Conservation (phyloP, 2,329 filamentous ascomycete species). For the Aureobasidium subglaciale region DNA sequence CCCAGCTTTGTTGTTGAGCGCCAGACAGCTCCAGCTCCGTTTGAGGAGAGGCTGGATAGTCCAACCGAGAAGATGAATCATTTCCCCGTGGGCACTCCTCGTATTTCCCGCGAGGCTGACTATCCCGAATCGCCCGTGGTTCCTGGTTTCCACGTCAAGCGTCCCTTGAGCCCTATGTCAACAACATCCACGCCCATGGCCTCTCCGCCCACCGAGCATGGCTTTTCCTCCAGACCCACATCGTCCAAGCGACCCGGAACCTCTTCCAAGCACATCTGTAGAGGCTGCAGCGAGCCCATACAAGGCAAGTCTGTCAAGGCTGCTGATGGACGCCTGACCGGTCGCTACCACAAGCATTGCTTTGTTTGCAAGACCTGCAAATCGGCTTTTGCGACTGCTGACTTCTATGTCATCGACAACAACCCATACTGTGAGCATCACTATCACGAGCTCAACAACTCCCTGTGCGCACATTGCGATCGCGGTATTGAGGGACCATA, state of each 20-base stretch:
- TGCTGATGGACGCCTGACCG: conserved; percentile 83
- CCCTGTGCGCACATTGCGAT: conserved; percentile 72
- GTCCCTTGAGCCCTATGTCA: not conserved
- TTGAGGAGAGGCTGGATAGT: not conserved
- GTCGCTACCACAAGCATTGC: conserved; percentile 89
- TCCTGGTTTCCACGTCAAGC: conserved; percentile 20
- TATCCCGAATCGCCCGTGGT: conserved; percentile 29
- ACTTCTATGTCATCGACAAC: conserved; percentile 88
- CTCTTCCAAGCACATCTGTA: conserved; percentile 53
- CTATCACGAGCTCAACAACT: conserved; percentile 87
- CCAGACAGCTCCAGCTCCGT: not conserved
- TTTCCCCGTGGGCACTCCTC: not conserved
- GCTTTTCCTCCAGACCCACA: not conserved
- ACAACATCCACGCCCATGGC: not conserved
- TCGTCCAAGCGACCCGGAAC: conserved; percentile 7
- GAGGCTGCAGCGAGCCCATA: conserved; percentile 71
- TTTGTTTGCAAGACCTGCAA: conserved; percentile 85
- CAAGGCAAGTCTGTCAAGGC: conserved; percentile 89
- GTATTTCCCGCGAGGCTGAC: not conserved
- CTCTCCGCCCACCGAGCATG: conserved; percentile 1
- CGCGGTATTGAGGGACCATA: conserved; percentile 90
- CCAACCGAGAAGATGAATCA: not conserved
- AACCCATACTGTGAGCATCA: conserved; percentile 84
- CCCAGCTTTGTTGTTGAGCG: not conserved
- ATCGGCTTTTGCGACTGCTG: conserved; percentile 73